Evolutionary conservation across 140 eudicot species (phyloP), one percentile per base, ranked within the genome.

Genomic region (Artemisia princeps): DNA sequence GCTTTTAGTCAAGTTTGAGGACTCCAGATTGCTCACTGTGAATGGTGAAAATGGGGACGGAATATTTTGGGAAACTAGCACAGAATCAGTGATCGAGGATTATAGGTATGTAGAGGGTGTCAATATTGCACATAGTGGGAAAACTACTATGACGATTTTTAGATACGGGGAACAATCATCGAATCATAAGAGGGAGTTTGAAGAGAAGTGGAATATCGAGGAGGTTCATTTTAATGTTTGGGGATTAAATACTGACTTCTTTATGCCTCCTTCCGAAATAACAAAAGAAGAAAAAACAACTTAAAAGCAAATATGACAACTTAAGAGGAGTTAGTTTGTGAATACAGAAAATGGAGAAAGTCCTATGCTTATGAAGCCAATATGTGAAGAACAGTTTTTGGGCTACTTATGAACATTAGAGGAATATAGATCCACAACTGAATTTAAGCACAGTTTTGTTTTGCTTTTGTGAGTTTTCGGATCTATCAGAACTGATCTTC

Each of bases 11-110:
- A 90, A 92, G 65, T 80, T 92, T 62, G 98, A 88, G 65, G 98
- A 92, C 81, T 88, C 95, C 1, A 76, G 89, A 64, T 70, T 92
- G 73, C 83, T 92, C 2, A 72, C 86, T 0, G 86, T 92, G 56
- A 79, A 76, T 61, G 55, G 56, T 40, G 94, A 80, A 2, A 87
- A 83, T 52, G 92, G 84, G 6, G 94, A 84, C 5, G 84, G 84
- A 1, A 76, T 88, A 1, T 86, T 88, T 65, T 92, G 96, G 98
- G 98, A 92, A 58, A 92, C 96, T 5, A 92, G 92, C 78, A 81
- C 91, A 0, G 96, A 92, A 60, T 79, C 95, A 0, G 81, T 82
- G 12, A 88, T 92, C 1, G 94, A 92, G 45, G 96, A 92, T 60
- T 92, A 92, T 51, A 83, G 65, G 79, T 80, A 80, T 11, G 91